phyloP scores from a whole-genome alignment of 345 rosid species.

The Geranium rotundifolium region DNA sequence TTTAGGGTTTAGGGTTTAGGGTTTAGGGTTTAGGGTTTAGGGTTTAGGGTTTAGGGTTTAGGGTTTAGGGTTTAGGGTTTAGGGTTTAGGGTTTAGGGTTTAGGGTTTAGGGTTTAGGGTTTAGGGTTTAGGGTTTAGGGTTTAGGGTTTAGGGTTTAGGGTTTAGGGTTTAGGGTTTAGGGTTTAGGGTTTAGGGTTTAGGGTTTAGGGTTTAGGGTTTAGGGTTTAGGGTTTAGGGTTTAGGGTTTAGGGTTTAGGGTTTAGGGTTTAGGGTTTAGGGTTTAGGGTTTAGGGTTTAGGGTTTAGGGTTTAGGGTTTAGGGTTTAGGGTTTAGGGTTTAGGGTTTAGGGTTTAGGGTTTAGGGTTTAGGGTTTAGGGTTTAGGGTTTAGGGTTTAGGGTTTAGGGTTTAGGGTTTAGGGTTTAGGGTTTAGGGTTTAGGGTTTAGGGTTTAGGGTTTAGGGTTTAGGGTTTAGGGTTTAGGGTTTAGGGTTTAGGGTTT shows the following conservation, averaged over 20 bases:
- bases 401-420: constrained; percentile 9
- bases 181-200: constrained; percentile 9
- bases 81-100: constrained; percentile 16
- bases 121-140: constrained; percentile 15
- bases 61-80: constrained; percentile 12
- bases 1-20: constrained; percentile 5
- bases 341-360: constrained; percentile 15
- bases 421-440: constrained; percentile 14
- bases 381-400: constrained; percentile 10
- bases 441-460: constrained; percentile 25
- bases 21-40: constrained; percentile 4
- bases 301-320: constrained; percentile 18
- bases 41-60: constrained; percentile 10
- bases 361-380: constrained; percentile 18
- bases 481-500: constrained; percentile 13
- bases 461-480: constrained; percentile 24
- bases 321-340: constrained; percentile 17
- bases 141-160: constrained; percentile 8
- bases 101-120: constrained; percentile 13
- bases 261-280: constrained; percentile 12
- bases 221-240: constrained; percentile 13
- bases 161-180: constrained; percentile 9
- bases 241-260: constrained; percentile 13
- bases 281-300: constrained; percentile 12
- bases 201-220: constrained; percentile 9